Evolutionary conservation across 192 early-diverging fungal genomes (phyloP), one percentile per base, ranked within the genome.

Genomic region (Mortierella hygrophila): DNA sequence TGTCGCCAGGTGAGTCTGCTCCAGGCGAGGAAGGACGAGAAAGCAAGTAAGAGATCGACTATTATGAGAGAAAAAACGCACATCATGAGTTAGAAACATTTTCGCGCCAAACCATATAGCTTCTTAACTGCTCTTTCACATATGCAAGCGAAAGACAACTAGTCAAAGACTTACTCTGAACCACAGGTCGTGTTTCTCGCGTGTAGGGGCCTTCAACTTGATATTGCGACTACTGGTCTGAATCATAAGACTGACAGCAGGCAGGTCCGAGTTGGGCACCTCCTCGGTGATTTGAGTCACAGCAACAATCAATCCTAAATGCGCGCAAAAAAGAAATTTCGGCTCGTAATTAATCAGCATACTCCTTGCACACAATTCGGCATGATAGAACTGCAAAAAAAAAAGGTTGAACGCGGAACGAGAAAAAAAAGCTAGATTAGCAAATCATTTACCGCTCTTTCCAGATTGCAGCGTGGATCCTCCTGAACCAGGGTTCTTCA

Each of bases 111-210:
- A 0, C n/a, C n/a, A 60, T 11, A 26, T 23, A 60, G 55, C 6
- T 29, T 5, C n/a, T 60, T 26, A 18, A 60, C 23, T 0, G 21
- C 16, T 6, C n/a, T 26, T 60, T 15, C 60, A 41, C 68, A 35
- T 9, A 32, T 49, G n/a, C 4, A 47, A 60, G n/a, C 9, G 37
- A 42, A 32, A 26, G 9, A 9, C 18, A 20, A 52, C 20, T 21
- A 3, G 49, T n/a, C 2, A 10, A 23, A 44, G 52, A 60, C 69
- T 69, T 89, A 93, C 94, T 89, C 93, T 88, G 78, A 89, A 93
- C 95, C 95, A 96, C 55, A 92, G 80, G 41, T 95, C 94, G 76
- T 96, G 95, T 54, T 93, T 91, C 32, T 92, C 91, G 70, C 92
- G 91, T 13, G 86, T 90, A 6, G 89, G 90, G 15, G 95, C 95